Conservation (phyloP, 2,329 filamentous ascomycete species). For the Penicillium brasilianum region DNA sequence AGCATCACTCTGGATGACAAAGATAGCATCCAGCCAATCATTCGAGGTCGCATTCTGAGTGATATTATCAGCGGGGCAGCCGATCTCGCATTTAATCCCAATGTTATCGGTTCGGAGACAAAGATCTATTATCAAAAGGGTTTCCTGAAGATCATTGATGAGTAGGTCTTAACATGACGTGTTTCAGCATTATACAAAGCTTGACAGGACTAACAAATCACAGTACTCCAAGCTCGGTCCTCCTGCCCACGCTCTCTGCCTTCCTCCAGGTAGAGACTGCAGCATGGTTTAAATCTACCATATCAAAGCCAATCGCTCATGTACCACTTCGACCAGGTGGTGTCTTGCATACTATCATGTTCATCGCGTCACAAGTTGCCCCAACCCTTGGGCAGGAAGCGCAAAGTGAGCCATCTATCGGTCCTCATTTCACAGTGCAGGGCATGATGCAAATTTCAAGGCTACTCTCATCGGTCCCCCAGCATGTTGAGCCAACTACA, state of each 20-base stretch:
- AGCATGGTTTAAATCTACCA: constrained; percentile 45
- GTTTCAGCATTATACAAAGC: constrained; percentile 5
- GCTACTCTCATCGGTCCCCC: constrained; percentile 49
- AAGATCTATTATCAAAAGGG: constrained; percentile 28
- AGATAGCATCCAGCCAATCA: constrained; percentile 45
- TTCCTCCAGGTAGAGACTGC: constrained; percentile 45
- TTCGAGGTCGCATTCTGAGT: constrained; percentile 47
- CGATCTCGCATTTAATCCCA: constrained; percentile 47
- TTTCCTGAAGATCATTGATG: constrained; percentile 40
- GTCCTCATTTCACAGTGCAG: constrained; percentile 49
- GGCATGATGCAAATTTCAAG: constrained; percentile 52
- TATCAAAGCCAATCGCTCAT: constrained; percentile 45
- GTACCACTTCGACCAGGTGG: constrained; percentile 48
- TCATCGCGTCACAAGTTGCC: constrained; percentile 49
- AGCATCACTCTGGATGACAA: constrained; percentile 40
- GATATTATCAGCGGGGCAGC: constrained; percentile 47
- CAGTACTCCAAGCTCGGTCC: constrained; percentile 43
- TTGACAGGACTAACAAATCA: constrained; percentile 20
- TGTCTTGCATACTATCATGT: constrained; percentile 49
- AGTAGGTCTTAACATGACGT: constrained; percentile 32
- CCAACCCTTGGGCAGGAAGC: constrained; percentile 45
- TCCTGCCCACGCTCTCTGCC: constrained; percentile 44
- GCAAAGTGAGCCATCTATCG: constrained; percentile 36
- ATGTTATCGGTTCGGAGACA: constrained; percentile 21
- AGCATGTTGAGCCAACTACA: constrained; percentile 39